Percentiles rank a stretch among this genome's conserved stretches.
Evolutionary conservation across 2,329 filamentous ascomycete genomes (phyloP).

Genomic region (Trichoderma breve): DNA sequence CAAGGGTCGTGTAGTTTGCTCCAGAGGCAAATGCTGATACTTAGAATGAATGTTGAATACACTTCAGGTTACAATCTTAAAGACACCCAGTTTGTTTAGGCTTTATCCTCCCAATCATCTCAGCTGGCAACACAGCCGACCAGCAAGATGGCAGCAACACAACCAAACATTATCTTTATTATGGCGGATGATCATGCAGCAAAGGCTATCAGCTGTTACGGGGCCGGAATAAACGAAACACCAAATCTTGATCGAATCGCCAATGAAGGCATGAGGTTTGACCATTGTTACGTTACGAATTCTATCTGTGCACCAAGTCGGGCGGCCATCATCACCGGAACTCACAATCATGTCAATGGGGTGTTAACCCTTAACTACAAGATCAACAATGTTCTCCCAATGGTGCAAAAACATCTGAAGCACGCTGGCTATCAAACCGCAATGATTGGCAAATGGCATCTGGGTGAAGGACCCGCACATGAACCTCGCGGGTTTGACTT

Average conservation of each 20-base stretch:
- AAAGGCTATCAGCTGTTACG: neutral
- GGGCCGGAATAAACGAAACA: neutral
- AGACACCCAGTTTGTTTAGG: neutral
- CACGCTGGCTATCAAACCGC: neutral
- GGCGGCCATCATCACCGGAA: neutral
- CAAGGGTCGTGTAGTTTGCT: neutral
- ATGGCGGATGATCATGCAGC: neutral
- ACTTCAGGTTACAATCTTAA: neutral
- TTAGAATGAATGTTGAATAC: neutral
- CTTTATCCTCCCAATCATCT: neutral
- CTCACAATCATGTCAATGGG: neutral
- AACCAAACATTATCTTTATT: neutral
- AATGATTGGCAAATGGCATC: neutral
- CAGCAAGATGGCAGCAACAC: neutral
- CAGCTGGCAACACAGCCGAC: neutral
- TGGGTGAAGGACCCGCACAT: neutral
- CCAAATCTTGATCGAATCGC: neutral
- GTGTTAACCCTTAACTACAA: neutral
- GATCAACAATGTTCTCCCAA: neutral
- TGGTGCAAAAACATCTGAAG: neutral
- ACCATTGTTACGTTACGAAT: neutral
- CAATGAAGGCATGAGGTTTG: neutral
- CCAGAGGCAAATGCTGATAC: neutral
- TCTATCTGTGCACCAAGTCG: neutral
- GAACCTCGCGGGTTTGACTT: neutral